Base-by-base conservation (phyloP, 257 asterid genomes). In the Gardenia jasminoides region DNA sequence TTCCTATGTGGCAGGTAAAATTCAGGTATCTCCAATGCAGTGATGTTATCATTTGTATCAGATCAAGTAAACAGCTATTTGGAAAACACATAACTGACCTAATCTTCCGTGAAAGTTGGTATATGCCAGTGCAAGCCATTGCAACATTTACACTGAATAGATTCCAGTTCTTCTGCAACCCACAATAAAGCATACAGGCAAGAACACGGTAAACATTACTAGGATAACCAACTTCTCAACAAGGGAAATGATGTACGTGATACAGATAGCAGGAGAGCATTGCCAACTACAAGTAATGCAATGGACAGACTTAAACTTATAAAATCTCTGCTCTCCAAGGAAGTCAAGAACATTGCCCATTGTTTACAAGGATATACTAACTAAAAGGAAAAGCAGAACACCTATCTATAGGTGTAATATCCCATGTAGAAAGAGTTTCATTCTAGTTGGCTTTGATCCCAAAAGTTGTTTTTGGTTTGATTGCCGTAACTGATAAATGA, bases 91-190 rank as follows among this genome's bases (percentile, higher is more conserved):
- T 73, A 62, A 87, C 90, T 82, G 59, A 91, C 98, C 85, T 78
- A 20, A 94, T 92, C 79, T 94, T 94, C 48, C 97, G 89, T 39
- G 91, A 74, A 50, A 94, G 94, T 81, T 94, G 98, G 82, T 94
- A 94, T 74, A 94, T 79, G 80, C 97, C 98, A 1, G 98, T 94
- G 39, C 92, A 91, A 19, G 97, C 98, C 97, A 94, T 94, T 67
- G 92, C 98, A 72, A 92, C 82, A 85, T 91, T 94, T 47, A 92
- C 98, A 65, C 97, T 92, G 70, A 94, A 88, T 46, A 94, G 98
- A 73, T 94, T 94, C 97, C 97, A 94, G 85, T 94, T 94, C 69
- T 89, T 94, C 97, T 94, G 97, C 91, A 90, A 59, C 39, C 65
- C 86, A 88, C 56, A 85, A 81, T 50, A 43, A 76, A 76, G 50